A percentile compares a stretch with the other conserved stretches of the same genome.
Conservation (phyloP, 345 rosid species). For the Gossypium sturtianum region DNA sequence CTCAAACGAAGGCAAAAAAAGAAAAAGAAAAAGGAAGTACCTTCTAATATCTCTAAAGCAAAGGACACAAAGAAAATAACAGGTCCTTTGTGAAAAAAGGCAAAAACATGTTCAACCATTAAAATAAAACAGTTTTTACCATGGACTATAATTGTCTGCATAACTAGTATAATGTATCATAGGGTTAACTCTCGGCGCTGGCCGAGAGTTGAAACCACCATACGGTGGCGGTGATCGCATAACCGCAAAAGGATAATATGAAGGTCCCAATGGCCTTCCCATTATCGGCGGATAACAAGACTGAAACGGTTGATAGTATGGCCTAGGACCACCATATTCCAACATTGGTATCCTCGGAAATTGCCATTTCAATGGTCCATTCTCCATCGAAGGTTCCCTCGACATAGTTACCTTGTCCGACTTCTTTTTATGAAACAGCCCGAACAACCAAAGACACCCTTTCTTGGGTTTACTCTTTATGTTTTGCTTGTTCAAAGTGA, state of each 20-base stretch:
- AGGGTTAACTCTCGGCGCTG: background rate
- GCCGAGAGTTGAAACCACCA: background rate
- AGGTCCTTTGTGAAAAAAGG: background rate
- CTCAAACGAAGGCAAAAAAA: background rate
- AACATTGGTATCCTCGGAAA: background rate
- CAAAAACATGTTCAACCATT: background rate
- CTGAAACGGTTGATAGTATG: background rate
- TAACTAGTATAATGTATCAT: constrained; percentile 6
- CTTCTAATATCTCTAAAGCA: background rate
- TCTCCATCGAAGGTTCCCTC: background rate
- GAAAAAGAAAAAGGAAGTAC: background rate
- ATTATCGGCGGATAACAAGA: background rate
- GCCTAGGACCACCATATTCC: background rate
- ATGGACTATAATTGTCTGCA: background rate
- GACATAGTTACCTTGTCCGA: background rate
- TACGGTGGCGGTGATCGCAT: background rate
- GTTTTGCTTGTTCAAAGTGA: background rate
- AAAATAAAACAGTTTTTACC: background rate
- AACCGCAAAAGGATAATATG: background rate
- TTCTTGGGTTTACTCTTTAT: background rate
- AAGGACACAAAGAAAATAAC: background rate
- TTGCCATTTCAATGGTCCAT: background rate
- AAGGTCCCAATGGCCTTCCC: background rate
- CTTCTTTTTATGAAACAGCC: background rate
- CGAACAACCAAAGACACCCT: background rate